Evolutionary conservation across 495 filamentous ascomycete genomes (phyloP).

Genomic region (Trichocladium uniseriatum): DNA sequence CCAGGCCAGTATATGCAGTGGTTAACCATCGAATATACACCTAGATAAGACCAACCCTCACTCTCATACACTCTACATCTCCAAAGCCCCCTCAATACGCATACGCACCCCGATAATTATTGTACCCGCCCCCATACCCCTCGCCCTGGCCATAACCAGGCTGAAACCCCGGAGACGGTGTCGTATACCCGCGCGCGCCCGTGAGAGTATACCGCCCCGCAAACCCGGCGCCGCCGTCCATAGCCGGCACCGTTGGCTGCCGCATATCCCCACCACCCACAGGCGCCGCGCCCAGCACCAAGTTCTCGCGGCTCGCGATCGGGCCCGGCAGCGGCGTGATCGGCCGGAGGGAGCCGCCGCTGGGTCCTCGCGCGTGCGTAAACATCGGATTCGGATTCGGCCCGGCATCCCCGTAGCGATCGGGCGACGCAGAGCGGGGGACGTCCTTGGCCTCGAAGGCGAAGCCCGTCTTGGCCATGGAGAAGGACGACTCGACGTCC

Average conservation of each 20-base stretch:
- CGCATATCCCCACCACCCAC: slow-evolving; percentile 5
- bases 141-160: not conserved
- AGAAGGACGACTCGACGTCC: slow-evolving; percentile 21
- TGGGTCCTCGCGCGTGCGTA: slow-evolving; percentile 3
- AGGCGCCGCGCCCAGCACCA: slow-evolving; percentile 19
- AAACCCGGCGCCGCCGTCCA: not conserved
- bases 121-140: not conserved
- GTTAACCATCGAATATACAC: too few relatives aligned
- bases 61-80: not conserved
- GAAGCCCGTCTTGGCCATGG: slow-evolving; percentile 23
- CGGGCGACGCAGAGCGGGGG: slow-evolving; percentile 16
- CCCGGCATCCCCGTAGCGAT: slow-evolving; percentile 12
- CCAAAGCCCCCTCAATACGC: not conserved
- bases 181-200: not conserved
- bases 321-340: slow-evolving; percentile 20
- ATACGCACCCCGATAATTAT: slow-evolving; percentile 1
- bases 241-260: slow-evolving; percentile 26
- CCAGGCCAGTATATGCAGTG: too few relatives aligned
- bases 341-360: slow-evolving; percentile 19
- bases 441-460: slow-evolving; percentile 15
- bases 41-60: too few relatives aligned
- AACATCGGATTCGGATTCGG: slow-evolving; percentile 8
- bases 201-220: not conserved
- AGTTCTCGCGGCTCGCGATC: slow-evolving; percentile 24
- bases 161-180: not conserved